Evolutionary conservation across 2,329 filamentous ascomycete species (phyloP).

Genomic region (Ustulina deusta): DNA sequence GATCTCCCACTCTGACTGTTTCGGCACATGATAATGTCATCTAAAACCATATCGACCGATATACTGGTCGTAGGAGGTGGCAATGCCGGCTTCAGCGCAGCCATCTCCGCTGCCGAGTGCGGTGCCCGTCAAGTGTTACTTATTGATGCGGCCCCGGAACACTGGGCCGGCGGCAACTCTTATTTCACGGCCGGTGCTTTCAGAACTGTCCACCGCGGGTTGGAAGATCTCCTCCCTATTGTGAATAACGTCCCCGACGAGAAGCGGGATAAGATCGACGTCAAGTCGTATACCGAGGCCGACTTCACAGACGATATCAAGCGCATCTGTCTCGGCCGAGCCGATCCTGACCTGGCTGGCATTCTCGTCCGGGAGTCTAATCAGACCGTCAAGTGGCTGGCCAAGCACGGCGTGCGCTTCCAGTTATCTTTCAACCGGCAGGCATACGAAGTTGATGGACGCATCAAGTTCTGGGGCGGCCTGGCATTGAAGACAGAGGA

Average conservation of each 20-base stretch:
- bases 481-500: slow-evolving; percentile 6
- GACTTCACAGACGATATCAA: slow-evolving; percentile 1
- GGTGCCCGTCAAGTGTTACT: slow-evolving; percentile 1
- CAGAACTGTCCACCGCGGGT: neutral
- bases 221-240: slow-evolving; percentile 6
- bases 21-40: neutral
- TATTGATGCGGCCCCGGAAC: slow-evolving; percentile 6
- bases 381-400: neutral
- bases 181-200: slow-evolving; percentile 8
- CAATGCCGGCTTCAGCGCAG: slow-evolving; percentile 8
- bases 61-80: slow-evolving; percentile 1
- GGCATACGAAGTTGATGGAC: slow-evolving; percentile 7
- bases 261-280: slow-evolving; percentile 2
- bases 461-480: slow-evolving; percentile 13
- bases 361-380: slow-evolving; percentile 5
- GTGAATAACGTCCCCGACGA: slow-evolving; percentile 9
- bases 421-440: slow-evolving; percentile 9
- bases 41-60: neutral
- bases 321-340: slow-evolving; percentile 3
- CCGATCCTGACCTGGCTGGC: neutral
- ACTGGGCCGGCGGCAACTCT: slow-evolving; percentile 8
- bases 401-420: slow-evolving; percentile 6
- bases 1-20: neutral
- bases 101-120: slow-evolving; percentile 2
- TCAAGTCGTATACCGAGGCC: slow-evolving; percentile 1